These are phyloP conservation scores for Anthracocystis setariae DNA, from an alignment of 1,284 basidiomycete genomes.

Conservation along the genomic window DNA sequence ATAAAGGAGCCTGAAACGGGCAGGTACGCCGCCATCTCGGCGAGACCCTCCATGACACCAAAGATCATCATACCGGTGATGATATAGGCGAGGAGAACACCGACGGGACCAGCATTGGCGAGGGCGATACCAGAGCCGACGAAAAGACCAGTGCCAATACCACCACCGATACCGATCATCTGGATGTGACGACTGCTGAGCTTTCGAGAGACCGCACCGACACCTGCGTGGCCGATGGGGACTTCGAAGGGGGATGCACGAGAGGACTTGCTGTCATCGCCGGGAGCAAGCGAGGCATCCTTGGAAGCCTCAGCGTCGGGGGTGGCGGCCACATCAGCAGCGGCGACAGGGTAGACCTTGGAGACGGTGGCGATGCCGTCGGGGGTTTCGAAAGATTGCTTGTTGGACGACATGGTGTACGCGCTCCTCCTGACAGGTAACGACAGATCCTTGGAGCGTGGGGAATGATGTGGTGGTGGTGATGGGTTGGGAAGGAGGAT, in stretches of 20 bases:
- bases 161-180: constrained; percentile 60
- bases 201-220: constrained; percentile 41
- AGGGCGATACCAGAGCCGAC: constrained; percentile 57
- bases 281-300: constrained; percentile 17
- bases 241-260: constrained; percentile 37
- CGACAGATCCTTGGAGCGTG: constrained; percentile 30
- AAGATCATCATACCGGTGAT: constrained; percentile 58
- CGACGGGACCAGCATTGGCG: constrained; percentile 55
- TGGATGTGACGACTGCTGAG: constrained; percentile 48
- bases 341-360: constrained; percentile 25
- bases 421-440: constrained; percentile 29
- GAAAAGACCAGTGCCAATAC: constrained; percentile 63
- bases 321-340: not conserved
- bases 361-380: constrained; percentile 36
- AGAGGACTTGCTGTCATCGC: constrained; percentile 20
- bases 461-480: not conserved
- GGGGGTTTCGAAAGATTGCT: constrained; percentile 28
- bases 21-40: constrained; percentile 57
- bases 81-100: constrained; percentile 57
- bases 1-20: constrained; percentile 63
- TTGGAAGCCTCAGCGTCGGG: constrained; percentile 26
- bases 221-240: constrained; percentile 32
- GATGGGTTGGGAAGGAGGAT: not conserved
- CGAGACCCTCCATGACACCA: constrained; percentile 57
- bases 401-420: constrained; percentile 26